A percentile compares a stretch with the other conserved stretches of the same genome.
Conservation (phyloP, 2,329 filamentous ascomycete species). For the Pseudogymnoascus sp. region DNA sequence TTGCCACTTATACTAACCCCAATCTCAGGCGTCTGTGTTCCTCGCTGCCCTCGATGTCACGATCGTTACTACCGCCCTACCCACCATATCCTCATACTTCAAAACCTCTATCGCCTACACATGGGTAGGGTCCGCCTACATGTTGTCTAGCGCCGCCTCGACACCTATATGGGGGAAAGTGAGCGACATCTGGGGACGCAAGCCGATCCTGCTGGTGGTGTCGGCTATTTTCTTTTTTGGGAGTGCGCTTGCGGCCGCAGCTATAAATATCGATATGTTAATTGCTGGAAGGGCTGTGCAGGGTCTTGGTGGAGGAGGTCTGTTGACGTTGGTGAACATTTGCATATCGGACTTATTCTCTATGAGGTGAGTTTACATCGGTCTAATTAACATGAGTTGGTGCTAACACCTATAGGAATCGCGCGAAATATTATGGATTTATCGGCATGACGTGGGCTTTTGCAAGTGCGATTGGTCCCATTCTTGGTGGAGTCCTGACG, state of each 20-base stretch:
- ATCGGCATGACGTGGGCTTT: conserved; percentile 60
- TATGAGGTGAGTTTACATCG: conserved; percentile 26
- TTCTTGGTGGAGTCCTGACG: conserved; percentile 58
- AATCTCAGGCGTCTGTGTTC: conserved; percentile 9
- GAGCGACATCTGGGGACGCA: conserved; percentile 50
- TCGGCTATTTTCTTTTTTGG: conserved; percentile 44
- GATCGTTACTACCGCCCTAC: conserved; percentile 53
- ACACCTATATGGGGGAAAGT: conserved; percentile 63
- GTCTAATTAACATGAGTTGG: conserved; percentile 1
- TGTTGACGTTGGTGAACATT: conserved; percentile 44
- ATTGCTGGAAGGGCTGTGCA: conserved; percentile 41
- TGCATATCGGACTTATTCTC: conserved; percentile 47
- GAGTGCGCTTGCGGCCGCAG: conserved; percentile 40
- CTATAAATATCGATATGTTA: conserved; percentile 37
- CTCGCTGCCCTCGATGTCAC: conserved; percentile 33
- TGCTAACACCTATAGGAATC: conserved; percentile 19
- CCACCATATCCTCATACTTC: conserved; percentile 48
- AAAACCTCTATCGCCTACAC: conserved; percentile 46
- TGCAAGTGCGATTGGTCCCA: conserved; percentile 55
- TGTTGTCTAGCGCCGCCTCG: conserved; percentile 58
- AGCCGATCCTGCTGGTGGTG: conserved; percentile 41
- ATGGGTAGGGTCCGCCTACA: conserved; percentile 69
- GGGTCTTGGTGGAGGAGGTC: conserved; percentile 43
- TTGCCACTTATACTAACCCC: background rate
- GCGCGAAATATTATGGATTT: conserved; percentile 49